These are phyloP conservation scores for Botryotinia narcissicola DNA, from an alignment of 2,329 filamentous ascomycete species.

Conservation along the genomic window DNA sequence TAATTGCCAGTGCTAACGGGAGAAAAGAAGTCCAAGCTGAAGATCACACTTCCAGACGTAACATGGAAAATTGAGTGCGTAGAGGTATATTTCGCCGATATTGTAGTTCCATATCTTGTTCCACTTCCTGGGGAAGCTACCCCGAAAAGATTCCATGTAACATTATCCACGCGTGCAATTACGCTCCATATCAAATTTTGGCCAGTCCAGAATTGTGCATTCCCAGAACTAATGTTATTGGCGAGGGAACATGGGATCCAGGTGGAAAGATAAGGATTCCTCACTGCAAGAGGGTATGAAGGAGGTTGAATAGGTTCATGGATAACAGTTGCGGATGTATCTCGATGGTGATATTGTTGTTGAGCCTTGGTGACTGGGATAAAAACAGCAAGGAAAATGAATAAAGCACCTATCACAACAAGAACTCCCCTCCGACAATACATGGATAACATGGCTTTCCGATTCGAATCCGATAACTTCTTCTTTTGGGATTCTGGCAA, in stretches of 20 bases:
- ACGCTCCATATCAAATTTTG: constrained; percentile 39
- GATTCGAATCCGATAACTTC: not conserved
- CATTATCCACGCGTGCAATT: constrained; percentile 37
- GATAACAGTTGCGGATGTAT: not conserved
- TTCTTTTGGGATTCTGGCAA: not conserved
- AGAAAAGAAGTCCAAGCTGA: constrained; percentile 41
- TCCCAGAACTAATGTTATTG: constrained; percentile 30
- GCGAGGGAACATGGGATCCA: constrained; percentile 39
- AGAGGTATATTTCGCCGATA: constrained; percentile 35
- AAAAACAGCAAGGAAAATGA: constrained; percentile 1
- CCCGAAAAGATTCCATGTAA: constrained; percentile 38
- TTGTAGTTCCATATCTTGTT: constrained; percentile 29
- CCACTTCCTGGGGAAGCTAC: constrained; percentile 28
- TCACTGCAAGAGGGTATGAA: constrained; percentile 18
- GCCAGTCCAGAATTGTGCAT: constrained; percentile 40
- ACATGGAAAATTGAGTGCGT: constrained; percentile 38
- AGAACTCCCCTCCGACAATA: not conserved
- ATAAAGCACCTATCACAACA: not conserved
- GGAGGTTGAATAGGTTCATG: constrained; percentile 14
- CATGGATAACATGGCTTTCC: not conserved
- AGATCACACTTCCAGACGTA: constrained; percentile 30
- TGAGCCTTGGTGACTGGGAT: constrained; percentile 1
- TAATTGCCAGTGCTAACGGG: constrained; percentile 39
- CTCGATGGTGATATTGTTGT: constrained; percentile 1
- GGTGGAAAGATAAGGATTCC: constrained; percentile 29